A percentile compares a stretch with the other conserved stretches of the same genome.
These are phyloP conservation scores for Fusarium chlamydosporum DNA, from an alignment of 2,329 filamentous ascomycete genomes.

Conservation along the genomic window DNA sequence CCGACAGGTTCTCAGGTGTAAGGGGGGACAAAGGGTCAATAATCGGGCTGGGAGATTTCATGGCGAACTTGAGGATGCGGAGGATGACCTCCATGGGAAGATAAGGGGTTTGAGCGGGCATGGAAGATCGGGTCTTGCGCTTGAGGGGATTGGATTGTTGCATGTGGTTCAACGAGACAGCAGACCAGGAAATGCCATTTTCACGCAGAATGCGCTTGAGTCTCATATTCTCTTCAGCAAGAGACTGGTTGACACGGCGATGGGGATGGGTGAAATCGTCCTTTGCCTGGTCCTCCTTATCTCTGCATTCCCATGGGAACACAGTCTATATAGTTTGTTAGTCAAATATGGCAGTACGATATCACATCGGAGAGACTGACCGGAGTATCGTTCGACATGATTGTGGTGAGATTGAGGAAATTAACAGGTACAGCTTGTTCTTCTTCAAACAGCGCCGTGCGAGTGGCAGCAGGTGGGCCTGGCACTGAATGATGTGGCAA, in stretches of 20 bases:
- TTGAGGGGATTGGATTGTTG: slow-evolving; percentile 52
- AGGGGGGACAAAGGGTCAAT: slow-evolving; percentile 67
- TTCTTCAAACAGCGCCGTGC: slow-evolving; percentile 19
- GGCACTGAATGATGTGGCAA: neutral
- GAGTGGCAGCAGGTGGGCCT: slow-evolving; percentile 2
- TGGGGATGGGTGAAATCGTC: slow-evolving; percentile 63
- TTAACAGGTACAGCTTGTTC: slow-evolving; percentile 13
- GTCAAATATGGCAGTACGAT: slow-evolving; percentile 14
- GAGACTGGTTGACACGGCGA: slow-evolving; percentile 61
- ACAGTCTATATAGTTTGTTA: slow-evolving; percentile 50
- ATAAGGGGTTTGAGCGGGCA: slow-evolving; percentile 56
- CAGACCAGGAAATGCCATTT: slow-evolving; percentile 67
- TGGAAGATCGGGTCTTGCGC: slow-evolving; percentile 55
- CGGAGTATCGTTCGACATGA: slow-evolving; percentile 42
- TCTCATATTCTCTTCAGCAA: slow-evolving; percentile 64
- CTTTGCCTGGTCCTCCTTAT: slow-evolving; percentile 66
- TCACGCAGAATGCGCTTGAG: slow-evolving; percentile 67
- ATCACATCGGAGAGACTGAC: slow-evolving; percentile 32
- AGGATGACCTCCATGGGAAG: slow-evolving; percentile 68
- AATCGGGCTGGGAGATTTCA: slow-evolving; percentile 65
- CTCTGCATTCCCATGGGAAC: slow-evolving; percentile 66
- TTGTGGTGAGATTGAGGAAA: slow-evolving; percentile 20
- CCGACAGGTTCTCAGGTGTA: slow-evolving; percentile 60
- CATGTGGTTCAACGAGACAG: slow-evolving; percentile 54
- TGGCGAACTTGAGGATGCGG: slow-evolving; percentile 65